Evolutionary conservation across 2,329 filamentous ascomycete genomes (phyloP).

Genomic region (Hymenoscyphus infarciens): DNA sequence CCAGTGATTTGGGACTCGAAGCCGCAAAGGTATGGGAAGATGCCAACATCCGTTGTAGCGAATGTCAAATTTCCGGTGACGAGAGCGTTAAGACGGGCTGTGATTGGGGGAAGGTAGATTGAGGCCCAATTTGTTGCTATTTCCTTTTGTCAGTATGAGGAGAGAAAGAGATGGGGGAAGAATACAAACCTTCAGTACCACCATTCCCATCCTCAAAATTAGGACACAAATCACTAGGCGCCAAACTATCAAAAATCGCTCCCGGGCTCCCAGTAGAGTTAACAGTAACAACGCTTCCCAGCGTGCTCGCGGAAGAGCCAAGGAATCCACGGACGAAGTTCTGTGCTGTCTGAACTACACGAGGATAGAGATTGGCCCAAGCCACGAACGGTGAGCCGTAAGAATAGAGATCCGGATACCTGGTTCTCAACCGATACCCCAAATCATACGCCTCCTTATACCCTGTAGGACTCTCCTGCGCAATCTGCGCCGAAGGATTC

Average conservation of each 20-base stretch:
- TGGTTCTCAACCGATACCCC: slow-evolving; percentile 49
- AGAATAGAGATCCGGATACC: slow-evolving; percentile 48
- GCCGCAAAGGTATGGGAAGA: slow-evolving; percentile 67
- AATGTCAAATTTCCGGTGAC: slow-evolving; percentile 54
- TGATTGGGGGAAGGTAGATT: slow-evolving; percentile 51
- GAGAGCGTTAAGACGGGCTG: slow-evolving; percentile 50
- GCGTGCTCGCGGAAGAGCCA: slow-evolving; percentile 49
- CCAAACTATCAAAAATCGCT: slow-evolving; percentile 59
- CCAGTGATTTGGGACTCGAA: slow-evolving; percentile 68
- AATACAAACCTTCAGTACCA: slow-evolving; percentile 36
- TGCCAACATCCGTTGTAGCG: slow-evolving; percentile 48
- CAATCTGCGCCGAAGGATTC: slow-evolving; percentile 52
- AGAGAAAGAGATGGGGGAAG: not conserved
- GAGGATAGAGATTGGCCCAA: slow-evolving; percentile 64
- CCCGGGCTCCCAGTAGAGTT: slow-evolving; percentile 49
- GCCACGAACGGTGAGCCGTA: slow-evolving; percentile 48
- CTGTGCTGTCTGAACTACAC: slow-evolving; percentile 59
- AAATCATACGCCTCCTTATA: slow-evolving; percentile 58
- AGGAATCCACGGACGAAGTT: slow-evolving; percentile 60
- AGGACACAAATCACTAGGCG: slow-evolving; percentile 60
- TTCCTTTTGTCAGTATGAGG: slow-evolving; percentile 7
- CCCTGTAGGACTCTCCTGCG: slow-evolving; percentile 57
- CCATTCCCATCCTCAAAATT: slow-evolving; percentile 53
- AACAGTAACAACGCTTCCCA: slow-evolving; percentile 55
- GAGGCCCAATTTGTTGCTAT: slow-evolving; percentile 45